A percentile compares a stretch with the other conserved stretches of the same genome.
phyloP scores from a whole-genome alignment of 345 rosid species.

The Lepidium didymum region DNA sequence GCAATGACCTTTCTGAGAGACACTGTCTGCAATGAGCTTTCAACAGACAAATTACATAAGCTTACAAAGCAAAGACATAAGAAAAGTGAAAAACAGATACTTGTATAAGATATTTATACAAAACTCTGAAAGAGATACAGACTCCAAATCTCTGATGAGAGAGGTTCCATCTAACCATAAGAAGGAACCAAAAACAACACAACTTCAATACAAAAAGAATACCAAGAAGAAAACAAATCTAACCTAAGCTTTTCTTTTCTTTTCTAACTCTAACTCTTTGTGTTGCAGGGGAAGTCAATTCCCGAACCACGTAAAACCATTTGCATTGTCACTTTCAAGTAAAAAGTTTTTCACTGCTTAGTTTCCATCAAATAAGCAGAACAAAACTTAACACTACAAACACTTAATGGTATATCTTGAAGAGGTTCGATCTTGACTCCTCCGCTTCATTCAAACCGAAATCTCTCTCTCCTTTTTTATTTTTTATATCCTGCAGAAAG shows the following conservation, averaged over 20 bases:
- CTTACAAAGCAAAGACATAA: neutral
- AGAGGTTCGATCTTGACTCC: conserved; percentile 98
- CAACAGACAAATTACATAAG: neutral
- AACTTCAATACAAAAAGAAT: conserved; percentile 3
- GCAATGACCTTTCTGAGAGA: neutral
- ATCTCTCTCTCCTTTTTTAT: conserved; percentile 6
- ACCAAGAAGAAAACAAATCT: neutral
- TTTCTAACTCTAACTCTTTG: neutral
- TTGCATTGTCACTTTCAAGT: neutral
- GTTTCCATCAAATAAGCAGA: conserved; percentile 22
- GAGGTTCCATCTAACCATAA: neutral
- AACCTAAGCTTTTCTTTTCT: neutral
- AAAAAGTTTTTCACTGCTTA: conserved; percentile 24
- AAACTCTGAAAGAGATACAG: neutral
- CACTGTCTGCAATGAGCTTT: neutral
- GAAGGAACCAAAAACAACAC: conserved; percentile 2
- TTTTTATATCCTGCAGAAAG: conserved; percentile 9
- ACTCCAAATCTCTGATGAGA: neutral
- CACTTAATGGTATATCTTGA: conserved; percentile 33
- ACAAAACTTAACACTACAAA: conserved; percentile 23
- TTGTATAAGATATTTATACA: neutral
- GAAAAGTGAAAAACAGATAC: neutral
- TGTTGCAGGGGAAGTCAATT: conserved; percentile 62
- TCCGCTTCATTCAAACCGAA: conserved; percentile 21
- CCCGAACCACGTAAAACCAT: conserved; percentile 78